These are phyloP conservation scores for Elongisporangium anandrum DNA, from an alignment of 352 stramenopile species.

Conservation along the genomic window DNA sequence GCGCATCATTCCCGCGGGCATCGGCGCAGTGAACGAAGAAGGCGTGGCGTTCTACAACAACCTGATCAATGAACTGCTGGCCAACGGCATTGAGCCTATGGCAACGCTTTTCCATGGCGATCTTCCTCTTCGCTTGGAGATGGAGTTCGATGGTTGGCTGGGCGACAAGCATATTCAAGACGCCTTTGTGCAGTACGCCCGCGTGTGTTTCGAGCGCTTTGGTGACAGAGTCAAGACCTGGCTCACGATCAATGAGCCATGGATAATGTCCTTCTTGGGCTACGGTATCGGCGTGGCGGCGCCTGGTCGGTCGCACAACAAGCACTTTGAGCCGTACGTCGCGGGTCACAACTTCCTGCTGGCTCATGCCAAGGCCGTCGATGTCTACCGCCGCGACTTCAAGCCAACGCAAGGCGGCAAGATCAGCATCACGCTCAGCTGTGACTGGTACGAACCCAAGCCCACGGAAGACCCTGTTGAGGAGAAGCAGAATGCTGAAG, in stretches of 20 bases:
- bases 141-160: constrained; percentile 74
- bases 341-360: constrained; percentile 88
- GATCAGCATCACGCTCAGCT: constrained; percentile 91
- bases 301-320: constrained; percentile 45
- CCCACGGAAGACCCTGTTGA: constrained; percentile 35
- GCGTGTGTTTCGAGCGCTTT: constrained; percentile 89
- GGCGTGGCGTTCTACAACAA: constrained; percentile 89
- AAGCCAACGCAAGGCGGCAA: constrained; percentile 46
- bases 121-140: constrained; percentile 81
- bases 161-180: constrained; percentile 30
- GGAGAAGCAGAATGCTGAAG: too few species aligned
- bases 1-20: constrained; percentile 83
- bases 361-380: constrained; percentile 80
- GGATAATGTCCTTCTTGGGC: constrained; percentile 78
- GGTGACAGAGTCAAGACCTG: constrained; percentile 91
- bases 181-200: constrained; percentile 80
- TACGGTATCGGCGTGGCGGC: constrained; percentile 86
- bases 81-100: constrained; percentile 80
- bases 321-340: constrained; percentile 75
- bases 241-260: constrained; percentile 93
- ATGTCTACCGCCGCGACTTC: constrained; percentile 86
- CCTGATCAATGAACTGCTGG: constrained; percentile 86
- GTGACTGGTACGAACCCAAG: constrained; percentile 84
- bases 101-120: constrained; percentile 97
- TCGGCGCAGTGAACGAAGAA: constrained; percentile 54